Conservation (phyloP, 2,329 filamentous ascomycete genomes). For the Chaetomium sp. region DNA sequence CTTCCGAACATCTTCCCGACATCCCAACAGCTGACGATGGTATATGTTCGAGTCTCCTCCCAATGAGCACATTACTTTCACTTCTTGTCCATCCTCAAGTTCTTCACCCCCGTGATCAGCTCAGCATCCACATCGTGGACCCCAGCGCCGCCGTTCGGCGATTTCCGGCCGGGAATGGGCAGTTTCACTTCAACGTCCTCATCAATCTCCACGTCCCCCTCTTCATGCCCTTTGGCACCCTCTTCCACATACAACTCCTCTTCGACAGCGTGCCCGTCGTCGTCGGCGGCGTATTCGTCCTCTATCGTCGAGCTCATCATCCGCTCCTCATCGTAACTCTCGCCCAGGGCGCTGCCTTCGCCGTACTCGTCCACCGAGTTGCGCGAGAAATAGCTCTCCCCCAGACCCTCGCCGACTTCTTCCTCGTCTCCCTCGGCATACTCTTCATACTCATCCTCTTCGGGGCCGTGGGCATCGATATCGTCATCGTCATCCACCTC, state of each 20-base stretch:
- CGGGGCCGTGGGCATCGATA: constrained; percentile 20
- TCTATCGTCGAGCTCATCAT: constrained; percentile 37
- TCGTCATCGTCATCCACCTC: constrained; percentile 42
- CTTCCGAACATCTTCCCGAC: no score
- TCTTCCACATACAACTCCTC: constrained; percentile 30
- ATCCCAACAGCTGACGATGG: no score
- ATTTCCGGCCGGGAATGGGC: neutral
- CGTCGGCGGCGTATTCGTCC: constrained; percentile 30
- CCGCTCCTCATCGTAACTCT: constrained; percentile 38
- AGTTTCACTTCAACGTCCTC: constrained; percentile 25
- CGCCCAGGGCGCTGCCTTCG: constrained; percentile 38
- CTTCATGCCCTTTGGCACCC: constrained; percentile 24
- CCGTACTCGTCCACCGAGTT: constrained; percentile 32
- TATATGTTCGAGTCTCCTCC: neutral
- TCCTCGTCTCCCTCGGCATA: constrained; percentile 34
- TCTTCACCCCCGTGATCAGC: constrained; percentile 53
- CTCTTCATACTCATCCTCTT: constrained; percentile 36
- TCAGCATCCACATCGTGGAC: constrained; percentile 48
- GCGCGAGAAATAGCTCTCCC: constrained; percentile 38
- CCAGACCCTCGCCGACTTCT: constrained; percentile 39
- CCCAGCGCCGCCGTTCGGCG: constrained; percentile 15
- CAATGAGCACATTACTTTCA: constrained; percentile 4
- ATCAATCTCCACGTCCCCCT: constrained; percentile 26
- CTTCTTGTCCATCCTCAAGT: constrained; percentile 42
- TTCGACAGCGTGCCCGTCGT: constrained; percentile 33